These are phyloP conservation scores for Pichia membranifaciens DNA, from an alignment of 805 yeast species.

Conservation along the genomic window DNA sequence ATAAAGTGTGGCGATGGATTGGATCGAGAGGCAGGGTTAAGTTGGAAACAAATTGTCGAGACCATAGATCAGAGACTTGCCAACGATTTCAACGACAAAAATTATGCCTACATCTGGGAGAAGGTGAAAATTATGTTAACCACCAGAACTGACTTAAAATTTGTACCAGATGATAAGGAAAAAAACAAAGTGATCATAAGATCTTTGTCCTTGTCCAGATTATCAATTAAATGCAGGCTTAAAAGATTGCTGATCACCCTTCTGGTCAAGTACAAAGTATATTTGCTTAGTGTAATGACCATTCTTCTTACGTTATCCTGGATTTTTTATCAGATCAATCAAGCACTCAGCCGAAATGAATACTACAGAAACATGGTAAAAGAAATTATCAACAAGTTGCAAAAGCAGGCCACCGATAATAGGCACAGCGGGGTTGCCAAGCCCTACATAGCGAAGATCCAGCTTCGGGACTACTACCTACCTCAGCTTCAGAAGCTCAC, in stretches of 20 bases:
- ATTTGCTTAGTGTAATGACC: constrained; percentile 14
- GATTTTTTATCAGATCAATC: constrained; percentile 32
- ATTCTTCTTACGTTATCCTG: constrained; percentile 8
- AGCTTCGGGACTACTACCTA: constrained; percentile 61
- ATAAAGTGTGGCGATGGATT: constrained; percentile 32
- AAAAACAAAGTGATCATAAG: constrained; percentile 16
- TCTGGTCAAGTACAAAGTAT: constrained; percentile 20
- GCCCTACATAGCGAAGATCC: constrained; percentile 60
- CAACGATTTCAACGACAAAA: constrained; percentile 14
- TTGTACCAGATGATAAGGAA: not conserved
- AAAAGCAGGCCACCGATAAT: constrained; percentile 36
- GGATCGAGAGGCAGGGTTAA: constrained; percentile 32
- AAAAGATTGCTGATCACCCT: constrained; percentile 21
- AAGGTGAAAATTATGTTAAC: constrained; percentile 15
- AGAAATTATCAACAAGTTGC: constrained; percentile 46
- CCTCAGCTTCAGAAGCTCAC: constrained; percentile 19
- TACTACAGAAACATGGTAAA: constrained; percentile 41
- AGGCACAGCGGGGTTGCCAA: constrained; percentile 15
- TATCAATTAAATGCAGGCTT: constrained; percentile 26
- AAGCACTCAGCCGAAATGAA: constrained; percentile 33
- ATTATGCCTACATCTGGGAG: constrained; percentile 25
- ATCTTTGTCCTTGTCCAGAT: constrained; percentile 25
- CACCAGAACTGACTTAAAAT: constrained; percentile 8
- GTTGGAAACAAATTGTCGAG: constrained; percentile 60
- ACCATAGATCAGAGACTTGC: constrained; percentile 47